Evolutionary conservation across 2,329 filamentous ascomycete species (phyloP).

Genomic region (Passalora sequoiae): DNA sequence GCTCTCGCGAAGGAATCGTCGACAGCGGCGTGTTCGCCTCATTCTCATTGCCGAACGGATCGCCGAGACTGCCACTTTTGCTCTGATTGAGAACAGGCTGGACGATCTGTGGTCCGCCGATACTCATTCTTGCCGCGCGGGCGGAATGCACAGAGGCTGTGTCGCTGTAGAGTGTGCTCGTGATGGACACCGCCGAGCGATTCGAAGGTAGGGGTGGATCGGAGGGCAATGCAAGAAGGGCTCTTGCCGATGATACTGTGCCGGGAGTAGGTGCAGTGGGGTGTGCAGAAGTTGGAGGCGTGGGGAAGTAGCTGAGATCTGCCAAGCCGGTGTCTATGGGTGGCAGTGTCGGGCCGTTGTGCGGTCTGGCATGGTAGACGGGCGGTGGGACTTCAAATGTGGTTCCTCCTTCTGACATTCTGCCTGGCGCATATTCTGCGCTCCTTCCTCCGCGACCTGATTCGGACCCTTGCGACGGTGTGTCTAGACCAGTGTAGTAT

Average conservation of each 20-base stretch:
- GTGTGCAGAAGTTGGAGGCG: background rate
- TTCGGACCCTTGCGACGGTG: slow-evolving; percentile 12
- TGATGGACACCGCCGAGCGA: slow-evolving; percentile 19
- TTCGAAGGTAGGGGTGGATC: slow-evolving; percentile 4
- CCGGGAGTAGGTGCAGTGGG: slow-evolving; percentile 2
- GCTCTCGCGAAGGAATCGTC: background rate
- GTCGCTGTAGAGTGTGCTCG: slow-evolving; percentile 25
- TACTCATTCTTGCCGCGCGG: slow-evolving; percentile 15
- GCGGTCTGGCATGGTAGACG: slow-evolving; percentile 4
- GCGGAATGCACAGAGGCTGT: slow-evolving; percentile 26
- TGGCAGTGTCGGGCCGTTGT: background rate
- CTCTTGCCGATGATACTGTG: background rate
- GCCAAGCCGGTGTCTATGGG: background rate
- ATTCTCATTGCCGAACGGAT: background rate
- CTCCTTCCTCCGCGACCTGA: slow-evolving; percentile 2
- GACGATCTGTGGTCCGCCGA: slow-evolving; percentile 11
- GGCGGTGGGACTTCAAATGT: slow-evolving; percentile 10
- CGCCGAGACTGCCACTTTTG: slow-evolving; percentile 1
- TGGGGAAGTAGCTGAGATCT: background rate
- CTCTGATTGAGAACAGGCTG: background rate
- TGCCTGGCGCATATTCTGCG: slow-evolving; percentile 4
- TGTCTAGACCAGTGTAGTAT: slow-evolving; percentile 25
- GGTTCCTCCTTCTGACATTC: slow-evolving; percentile 9
- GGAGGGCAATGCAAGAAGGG: background rate
- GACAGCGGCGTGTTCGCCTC: slow-evolving; percentile 5